Evolutionary conservation across 2,329 filamentous ascomycete species (phyloP).

Genomic region (Fusarium udum): DNA sequence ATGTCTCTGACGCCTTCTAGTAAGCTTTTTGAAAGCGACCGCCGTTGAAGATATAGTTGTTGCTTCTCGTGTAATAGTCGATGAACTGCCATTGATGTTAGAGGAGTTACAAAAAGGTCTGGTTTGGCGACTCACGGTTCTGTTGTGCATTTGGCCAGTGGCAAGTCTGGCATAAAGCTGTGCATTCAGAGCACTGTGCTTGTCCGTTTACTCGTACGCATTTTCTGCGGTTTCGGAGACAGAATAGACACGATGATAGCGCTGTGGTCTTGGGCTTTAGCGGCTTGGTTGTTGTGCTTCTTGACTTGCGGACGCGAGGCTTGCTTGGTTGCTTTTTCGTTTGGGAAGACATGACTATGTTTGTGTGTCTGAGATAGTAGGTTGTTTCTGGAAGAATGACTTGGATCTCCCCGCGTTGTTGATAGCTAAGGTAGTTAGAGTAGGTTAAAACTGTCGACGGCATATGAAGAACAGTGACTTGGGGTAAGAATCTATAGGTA

Average conservation of each 20-base stretch:
- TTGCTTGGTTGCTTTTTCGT: background rate
- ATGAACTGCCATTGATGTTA: background rate
- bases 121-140: background rate
- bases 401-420: background rate
- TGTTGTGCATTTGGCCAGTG: background rate
- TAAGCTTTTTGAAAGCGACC: background rate
- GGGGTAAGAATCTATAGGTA: background rate
- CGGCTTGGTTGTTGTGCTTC: background rate
- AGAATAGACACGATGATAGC: background rate
- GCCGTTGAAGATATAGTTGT: background rate
- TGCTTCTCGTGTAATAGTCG: background rate
- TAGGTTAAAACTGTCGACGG: background rate
- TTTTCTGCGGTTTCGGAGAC: background rate
- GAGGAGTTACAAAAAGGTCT: rapidly evolving
- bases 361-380: no score
- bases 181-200: background rate
- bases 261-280: background rate
- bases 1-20: background rate
- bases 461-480: background rate
- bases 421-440: no score
- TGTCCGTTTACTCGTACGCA: background rate
- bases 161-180: background rate
- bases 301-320: background rate
- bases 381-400: background rate
- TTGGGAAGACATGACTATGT: background rate